phyloP scores from a whole-genome alignment of 495 filamentous ascomycete species.

The Penicillium simplicissimum region DNA sequence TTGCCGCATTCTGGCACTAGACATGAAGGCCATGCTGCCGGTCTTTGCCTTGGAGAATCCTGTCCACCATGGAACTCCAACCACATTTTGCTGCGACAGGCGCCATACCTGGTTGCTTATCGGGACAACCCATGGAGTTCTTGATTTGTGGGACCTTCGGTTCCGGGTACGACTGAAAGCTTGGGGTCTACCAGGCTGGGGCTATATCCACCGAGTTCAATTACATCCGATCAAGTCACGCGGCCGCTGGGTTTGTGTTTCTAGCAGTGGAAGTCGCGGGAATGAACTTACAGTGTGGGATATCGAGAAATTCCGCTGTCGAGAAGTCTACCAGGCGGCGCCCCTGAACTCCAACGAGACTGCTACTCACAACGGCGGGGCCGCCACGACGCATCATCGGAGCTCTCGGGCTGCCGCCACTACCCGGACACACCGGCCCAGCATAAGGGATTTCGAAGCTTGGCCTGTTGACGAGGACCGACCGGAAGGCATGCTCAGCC shows the following conservation, averaged over 20 bases:
- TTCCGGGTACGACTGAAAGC: constrained; percentile 84
- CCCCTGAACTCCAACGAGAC: constrained; percentile 23
- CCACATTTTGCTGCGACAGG: constrained; percentile 84
- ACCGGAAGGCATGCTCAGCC: constrained; percentile 83
- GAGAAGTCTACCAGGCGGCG: constrained; percentile 79
- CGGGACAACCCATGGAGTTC: constrained; percentile 88
- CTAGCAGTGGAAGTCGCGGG: constrained; percentile 84
- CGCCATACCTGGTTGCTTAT: constrained; percentile 86
- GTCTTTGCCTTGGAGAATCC: constrained; percentile 84
- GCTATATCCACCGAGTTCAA: constrained; percentile 76
- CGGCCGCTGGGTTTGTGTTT: constrained; percentile 79
- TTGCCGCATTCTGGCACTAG: constrained; percentile 77
- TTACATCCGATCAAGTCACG: constrained; percentile 76
- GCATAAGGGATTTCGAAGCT: constrained; percentile 71
- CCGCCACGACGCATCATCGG: constrained; percentile 10
- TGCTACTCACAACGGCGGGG: constrained; percentile 18
- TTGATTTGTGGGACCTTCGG: constrained; percentile 95
- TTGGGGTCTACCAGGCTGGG: constrained; percentile 83
- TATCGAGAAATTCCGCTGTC: constrained; percentile 82
- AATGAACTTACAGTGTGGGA: constrained; percentile 93
- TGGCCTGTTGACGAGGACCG: constrained; percentile 90
- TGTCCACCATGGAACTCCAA: constrained; percentile 89
- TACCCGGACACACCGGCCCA: constrained; percentile 47
- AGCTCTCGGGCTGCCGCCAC: constrained; percentile 42
- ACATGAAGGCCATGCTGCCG: constrained; percentile 83